phyloP scores from a whole-genome alignment of 2,329 filamentous ascomycete species.

The Calonectria pseudoturangicola region DNA sequence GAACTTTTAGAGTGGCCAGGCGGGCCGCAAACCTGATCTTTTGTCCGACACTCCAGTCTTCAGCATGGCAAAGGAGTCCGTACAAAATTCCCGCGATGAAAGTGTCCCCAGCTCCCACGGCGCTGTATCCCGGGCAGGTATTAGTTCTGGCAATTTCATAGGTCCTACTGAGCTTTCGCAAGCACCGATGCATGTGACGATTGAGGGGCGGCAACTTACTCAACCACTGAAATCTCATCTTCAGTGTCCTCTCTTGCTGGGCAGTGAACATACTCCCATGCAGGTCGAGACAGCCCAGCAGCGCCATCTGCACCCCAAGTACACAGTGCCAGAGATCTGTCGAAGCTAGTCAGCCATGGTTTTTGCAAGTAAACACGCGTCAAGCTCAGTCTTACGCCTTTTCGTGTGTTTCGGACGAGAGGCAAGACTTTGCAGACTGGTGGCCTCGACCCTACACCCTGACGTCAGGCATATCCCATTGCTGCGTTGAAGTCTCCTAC shows the following conservation, averaged over 20 bases:
- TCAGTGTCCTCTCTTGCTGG: conserved; percentile 62
- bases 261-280: conserved; percentile 57
- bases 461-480: conserved; percentile 43
- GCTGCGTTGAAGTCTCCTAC: conserved; percentile 62
- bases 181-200: conserved; percentile 35
- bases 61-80: conserved; percentile 69
- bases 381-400: conserved; percentile 65
- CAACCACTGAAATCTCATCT: conserved; percentile 69
- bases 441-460: conserved; percentile 61
- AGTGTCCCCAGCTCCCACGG: conserved; percentile 84
- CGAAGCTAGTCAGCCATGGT: conserved; percentile 48
- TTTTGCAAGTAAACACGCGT: conserved; percentile 30
- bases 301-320: conserved; percentile 76
- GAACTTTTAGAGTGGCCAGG: conserved; percentile 81
- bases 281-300: conserved; percentile 56
- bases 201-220: conserved; percentile 69
- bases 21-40: conserved; percentile 78
- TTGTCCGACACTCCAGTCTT: conserved; percentile 68
- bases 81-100: conserved; percentile 84
- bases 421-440: conserved; percentile 69
- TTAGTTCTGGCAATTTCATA: conserved; percentile 47
- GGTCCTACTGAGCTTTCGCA: conserved; percentile 4
- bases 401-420: conserved; percentile 65
- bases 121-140: conserved; percentile 65
- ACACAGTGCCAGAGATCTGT: conserved; percentile 70